Conservation (phyloP, 2,329 filamentous ascomycete species). For the Trichoderma asperellum region DNA sequence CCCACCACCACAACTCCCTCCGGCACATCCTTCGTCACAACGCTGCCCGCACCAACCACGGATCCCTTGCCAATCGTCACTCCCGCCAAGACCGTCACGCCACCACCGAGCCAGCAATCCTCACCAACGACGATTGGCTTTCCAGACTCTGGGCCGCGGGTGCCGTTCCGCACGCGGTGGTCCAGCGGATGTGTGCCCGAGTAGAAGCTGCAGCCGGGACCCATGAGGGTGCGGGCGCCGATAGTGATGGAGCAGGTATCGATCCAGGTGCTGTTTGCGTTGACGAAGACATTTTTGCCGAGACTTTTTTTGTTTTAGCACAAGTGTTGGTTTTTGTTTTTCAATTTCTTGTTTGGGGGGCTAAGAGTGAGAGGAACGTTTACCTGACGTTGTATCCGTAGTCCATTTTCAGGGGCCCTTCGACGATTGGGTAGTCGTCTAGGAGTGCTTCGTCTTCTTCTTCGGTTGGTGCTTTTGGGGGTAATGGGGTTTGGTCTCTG, state of each 20-base stretch:
- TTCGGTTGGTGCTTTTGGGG: constrained; percentile 56
- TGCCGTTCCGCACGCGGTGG: constrained; percentile 73
- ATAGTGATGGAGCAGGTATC: constrained; percentile 77
- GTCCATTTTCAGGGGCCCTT: constrained; percentile 64
- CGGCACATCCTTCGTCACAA: constrained; percentile 75
- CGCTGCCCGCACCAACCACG: constrained; percentile 78
- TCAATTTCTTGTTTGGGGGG: neutral
- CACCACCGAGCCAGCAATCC: constrained; percentile 80
- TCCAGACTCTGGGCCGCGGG: constrained; percentile 73
- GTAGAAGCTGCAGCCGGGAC: constrained; percentile 77
- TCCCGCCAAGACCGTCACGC: constrained; percentile 71
- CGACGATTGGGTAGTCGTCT: constrained; percentile 66
- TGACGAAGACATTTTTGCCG: constrained; percentile 74
- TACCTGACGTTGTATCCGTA: constrained; percentile 77
- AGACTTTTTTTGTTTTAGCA: constrained; percentile 43
- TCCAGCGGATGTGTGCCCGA: constrained; percentile 78
- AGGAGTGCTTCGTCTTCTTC: constrained; percentile 68
- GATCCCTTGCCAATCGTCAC: constrained; percentile 76
- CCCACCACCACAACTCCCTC: constrained; percentile 66
- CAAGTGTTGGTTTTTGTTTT: constrained; percentile 39
- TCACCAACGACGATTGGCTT: constrained; percentile 75
- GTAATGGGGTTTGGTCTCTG: constrained; percentile 63
- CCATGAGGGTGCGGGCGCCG: constrained; percentile 76
- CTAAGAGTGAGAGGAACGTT: neutral
- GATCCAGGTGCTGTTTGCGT: constrained; percentile 72